phyloP scores from a whole-genome alignment of 1,139 yeast species.

The Candida sojae region DNA sequence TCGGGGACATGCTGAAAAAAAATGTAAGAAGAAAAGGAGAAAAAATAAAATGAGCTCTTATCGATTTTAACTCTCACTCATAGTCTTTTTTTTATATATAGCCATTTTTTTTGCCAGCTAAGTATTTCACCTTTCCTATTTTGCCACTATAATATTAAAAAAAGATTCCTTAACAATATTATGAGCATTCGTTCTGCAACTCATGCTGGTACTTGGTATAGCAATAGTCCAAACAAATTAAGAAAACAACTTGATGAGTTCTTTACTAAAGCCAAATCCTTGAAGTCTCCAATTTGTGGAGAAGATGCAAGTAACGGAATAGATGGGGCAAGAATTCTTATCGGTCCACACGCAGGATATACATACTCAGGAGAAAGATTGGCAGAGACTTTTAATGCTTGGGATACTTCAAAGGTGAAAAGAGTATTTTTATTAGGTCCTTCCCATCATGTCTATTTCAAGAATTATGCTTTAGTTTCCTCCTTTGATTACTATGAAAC shows the following conservation, averaged over 20 bases:
- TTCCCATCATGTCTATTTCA: conserved; percentile 87
- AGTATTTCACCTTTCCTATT: neutral
- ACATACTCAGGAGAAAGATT: conserved; percentile 76
- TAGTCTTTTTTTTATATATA: neutral
- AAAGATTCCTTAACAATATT: neutral
- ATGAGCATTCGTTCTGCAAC: conserved; percentile 58
- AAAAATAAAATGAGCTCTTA: too few relatives aligned
- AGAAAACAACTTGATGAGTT: conserved; percentile 49
- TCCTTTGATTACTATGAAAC: conserved; percentile 63
- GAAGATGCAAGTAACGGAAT: conserved; percentile 19
- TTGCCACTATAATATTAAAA: neutral
- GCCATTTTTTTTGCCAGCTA: neutral
- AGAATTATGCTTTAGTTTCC: conserved; percentile 58
- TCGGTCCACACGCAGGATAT: conserved; percentile 89
- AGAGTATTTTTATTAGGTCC: conserved; percentile 88
- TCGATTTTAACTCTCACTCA: too few relatives aligned
- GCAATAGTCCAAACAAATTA: conserved; percentile 44
- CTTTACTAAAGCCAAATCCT: conserved; percentile 28
- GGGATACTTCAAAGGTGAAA: conserved; percentile 61
- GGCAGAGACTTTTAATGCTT: conserved; percentile 72
- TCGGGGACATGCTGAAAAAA: neutral
- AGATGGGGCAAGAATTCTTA: conserved; percentile 61
- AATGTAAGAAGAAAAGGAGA: neutral
- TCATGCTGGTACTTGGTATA: conserved; percentile 92
- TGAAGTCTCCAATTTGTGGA: conserved; percentile 7